Evolutionary conservation across 768 basidiomycete genomes (phyloP), one percentile per base, ranked within the genome.

Genomic region (Boletus rufocinnamomeus): DNA sequence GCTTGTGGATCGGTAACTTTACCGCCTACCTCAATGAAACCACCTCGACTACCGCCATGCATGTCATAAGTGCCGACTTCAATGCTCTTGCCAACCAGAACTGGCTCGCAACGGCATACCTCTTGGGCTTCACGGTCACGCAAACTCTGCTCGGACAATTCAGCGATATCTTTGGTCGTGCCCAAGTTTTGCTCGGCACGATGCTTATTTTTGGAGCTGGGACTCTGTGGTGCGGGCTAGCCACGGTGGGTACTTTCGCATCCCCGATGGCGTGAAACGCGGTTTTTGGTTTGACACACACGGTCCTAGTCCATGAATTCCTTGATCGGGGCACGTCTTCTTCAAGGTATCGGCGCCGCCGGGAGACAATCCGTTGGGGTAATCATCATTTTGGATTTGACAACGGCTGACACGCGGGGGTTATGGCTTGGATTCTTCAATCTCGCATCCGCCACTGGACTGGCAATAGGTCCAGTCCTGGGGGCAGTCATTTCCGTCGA

Each of bases 401-500:
- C 75, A n/a, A 75, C 75, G 0, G 54, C 75, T 0, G 75, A 76
- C 53, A 61, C 75, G 19, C 72, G 73, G 23, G 70, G 69, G 2
- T n/a, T 75, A 14, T 74, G 75, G 75, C 59, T 75, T 14, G 73
- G 73, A 3, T 74, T 72, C 62, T 74, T 74, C 61, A 74, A 69
- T 40, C 67, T 72, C 35, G 63, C 75, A 1, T 74, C 79, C 25
- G 74, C 79, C 28, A 53, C 76, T n/a, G 79, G 80, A n/a, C 68
- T 76, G 9, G 75, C 81, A 38, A 66, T 79, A 40, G 80, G 81
- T 1, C 81, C 80, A 3, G 72, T 82, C 14, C 59, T 82, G 6
- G 81, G 80, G 8, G 81, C 81, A 23, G 65, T 77, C 38, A 72
- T 82, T 50, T 75, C 79, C 5, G 75, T 78, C 60, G 71, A 79